Evolutionary conservation across 106 monocot species (phyloP).

Genomic region (Hemerocallis citrina): DNA sequence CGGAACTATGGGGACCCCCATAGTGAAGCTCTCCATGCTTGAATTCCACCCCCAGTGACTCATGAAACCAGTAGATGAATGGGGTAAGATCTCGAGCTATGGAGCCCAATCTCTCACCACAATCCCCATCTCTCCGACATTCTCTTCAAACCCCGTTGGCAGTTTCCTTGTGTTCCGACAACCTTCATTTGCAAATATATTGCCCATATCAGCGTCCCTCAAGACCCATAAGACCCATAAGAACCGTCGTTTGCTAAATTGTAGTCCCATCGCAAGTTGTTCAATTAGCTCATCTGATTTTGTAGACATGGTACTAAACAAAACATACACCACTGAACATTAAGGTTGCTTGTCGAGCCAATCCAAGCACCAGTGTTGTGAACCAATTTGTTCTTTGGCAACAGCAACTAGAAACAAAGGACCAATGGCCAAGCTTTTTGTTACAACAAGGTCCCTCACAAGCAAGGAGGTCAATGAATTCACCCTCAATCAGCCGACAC

Average conservation of each 20-base stretch:
- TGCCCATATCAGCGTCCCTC: slow-evolving; percentile 11
- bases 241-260: slow-evolving; percentile 15
- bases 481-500: neutral
- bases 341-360: slow-evolving; percentile 25
- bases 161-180: neutral
- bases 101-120: slow-evolving; percentile 7
- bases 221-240: slow-evolving; percentile 28
- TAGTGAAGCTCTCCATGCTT: slow-evolving; percentile 34
- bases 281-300: slow-evolving; percentile 11
- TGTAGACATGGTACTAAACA: slow-evolving; percentile 19
- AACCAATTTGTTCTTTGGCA: neutral
- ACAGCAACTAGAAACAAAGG: neutral
- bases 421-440: slow-evolving; percentile 5
- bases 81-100: slow-evolving; percentile 18
- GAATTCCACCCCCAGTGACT: slow-evolving; percentile 64
- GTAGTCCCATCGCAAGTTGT: slow-evolving; percentile 14
- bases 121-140: neutral
- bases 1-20: neutral
- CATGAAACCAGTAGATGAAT: slow-evolving; percentile 34
- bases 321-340: slow-evolving; percentile 20
- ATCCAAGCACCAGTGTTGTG: neutral
- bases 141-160: neutral
- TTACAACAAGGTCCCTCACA: neutral
- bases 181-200: neutral
- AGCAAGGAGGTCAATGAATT: slow-evolving; percentile 1